Evolutionary conservation across 192 early-diverging fungal species (phyloP).

Genomic region (Rhizophagus sp.): DNA sequence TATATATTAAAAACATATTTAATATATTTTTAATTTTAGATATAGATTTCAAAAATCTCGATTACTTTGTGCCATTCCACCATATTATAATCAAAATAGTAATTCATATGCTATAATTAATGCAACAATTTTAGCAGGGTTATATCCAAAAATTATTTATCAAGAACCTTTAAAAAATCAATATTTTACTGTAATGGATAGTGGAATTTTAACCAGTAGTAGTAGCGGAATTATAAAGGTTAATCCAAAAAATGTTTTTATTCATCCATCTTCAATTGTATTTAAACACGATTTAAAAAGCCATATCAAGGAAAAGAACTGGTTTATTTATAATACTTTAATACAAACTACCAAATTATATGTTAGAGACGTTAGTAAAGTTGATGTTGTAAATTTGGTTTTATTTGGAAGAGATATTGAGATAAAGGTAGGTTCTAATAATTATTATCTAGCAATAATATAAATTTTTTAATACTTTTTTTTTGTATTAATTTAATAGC

Average conservation of each 20-base stretch:
- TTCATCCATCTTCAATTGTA: constrained; percentile 79
- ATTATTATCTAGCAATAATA: not conserved
- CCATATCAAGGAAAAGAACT: constrained; percentile 23
- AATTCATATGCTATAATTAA: constrained; percentile 59
- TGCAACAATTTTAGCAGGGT: constrained; percentile 75
- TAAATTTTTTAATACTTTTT: not conserved
- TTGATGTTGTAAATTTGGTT: constrained; percentile 46
- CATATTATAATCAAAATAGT: constrained; percentile 44
- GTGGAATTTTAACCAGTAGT: not conserved
- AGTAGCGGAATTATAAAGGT: constrained; percentile 36
- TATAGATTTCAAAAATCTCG: constrained; percentile 35
- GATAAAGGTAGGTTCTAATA: constrained; percentile 41
- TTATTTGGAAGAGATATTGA: constrained; percentile 52
- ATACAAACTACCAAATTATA: constrained; percentile 51
- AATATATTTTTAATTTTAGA: not conserved
- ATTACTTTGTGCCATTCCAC: constrained; percentile 42
- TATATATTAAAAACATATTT: too few species aligned
- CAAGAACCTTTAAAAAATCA: constrained; percentile 37
- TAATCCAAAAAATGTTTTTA: constrained; percentile 52
- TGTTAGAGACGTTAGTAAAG: constrained; percentile 50
- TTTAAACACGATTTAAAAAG: constrained; percentile 33
- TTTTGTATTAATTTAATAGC: not conserved
- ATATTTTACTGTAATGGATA: constrained; percentile 36
- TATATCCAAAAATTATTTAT: constrained; percentile 76
- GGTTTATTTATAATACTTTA: constrained; percentile 55